These are phyloP conservation scores for Candida krabiensis DNA, from an alignment of 805 yeast species.

Conservation along the genomic window DNA sequence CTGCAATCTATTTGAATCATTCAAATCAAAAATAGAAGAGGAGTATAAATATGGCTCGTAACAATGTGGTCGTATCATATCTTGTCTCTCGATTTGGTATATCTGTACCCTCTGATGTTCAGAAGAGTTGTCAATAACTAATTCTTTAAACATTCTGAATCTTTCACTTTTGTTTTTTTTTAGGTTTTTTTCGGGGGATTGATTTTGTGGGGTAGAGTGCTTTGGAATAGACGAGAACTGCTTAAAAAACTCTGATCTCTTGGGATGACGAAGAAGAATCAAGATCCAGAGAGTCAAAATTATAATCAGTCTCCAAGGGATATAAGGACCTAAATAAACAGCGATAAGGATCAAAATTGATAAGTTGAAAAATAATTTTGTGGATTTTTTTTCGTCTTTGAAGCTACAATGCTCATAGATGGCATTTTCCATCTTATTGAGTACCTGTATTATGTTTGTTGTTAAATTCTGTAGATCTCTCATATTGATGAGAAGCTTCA, in stretches of 20 bases:
- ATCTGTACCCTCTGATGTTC: conserved; percentile 66
- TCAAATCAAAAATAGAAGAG: conserved; percentile 50
- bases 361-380: conserved; percentile 53
- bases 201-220: conserved; percentile 19
- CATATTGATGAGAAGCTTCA: conserved; percentile 58
- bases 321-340: conserved; percentile 46
- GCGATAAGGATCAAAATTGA: conserved; percentile 39
- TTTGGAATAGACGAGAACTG: conserved; percentile 33
- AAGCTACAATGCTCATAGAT: conserved; percentile 68
- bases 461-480: conserved; percentile 71
- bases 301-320: conserved; percentile 65
- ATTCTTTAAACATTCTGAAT: conserved; percentile 20
- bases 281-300: conserved; percentile 58
- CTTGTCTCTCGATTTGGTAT: conserved; percentile 71
- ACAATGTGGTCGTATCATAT: conserved; percentile 49
- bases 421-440: conserved; percentile 54
- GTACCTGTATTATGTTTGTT: conserved; percentile 47
- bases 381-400: conserved; percentile 64
- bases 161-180: conserved; percentile 1
- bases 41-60: conserved; percentile 68
- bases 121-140: conserved; percentile 71
- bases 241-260: conserved; percentile 22
- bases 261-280: conserved; percentile 61
- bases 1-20: conserved; percentile 44
- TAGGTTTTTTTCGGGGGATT: neutral